Evolutionary conservation across 169 alveolate species (phyloP).

Genomic region (Plasmodium gallinaceum): DNA sequence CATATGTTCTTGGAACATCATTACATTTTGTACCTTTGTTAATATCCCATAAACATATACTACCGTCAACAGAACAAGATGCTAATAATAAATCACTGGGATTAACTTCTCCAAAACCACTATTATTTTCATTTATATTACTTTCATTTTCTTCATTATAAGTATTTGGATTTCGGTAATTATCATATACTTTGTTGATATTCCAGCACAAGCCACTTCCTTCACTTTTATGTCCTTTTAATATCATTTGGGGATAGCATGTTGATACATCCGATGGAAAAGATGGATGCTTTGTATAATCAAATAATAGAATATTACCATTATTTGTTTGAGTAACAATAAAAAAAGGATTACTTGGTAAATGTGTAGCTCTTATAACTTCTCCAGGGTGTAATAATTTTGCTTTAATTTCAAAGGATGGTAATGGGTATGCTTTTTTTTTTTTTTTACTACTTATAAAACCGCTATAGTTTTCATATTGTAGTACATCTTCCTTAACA

Average conservation of each 20-base stretch:
- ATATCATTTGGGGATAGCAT: conserved; percentile 91
- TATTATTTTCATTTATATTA: neutral
- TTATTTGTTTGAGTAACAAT: conserved; percentile 93
- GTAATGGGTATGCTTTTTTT: conserved; percentile 45
- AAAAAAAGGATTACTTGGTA: conserved; percentile 93
- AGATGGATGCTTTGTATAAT: conserved; percentile 94
- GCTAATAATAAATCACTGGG: conserved; percentile 83
- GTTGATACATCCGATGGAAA: conserved; percentile 90
- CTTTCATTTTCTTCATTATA: neutral
- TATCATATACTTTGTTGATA: conserved; percentile 43
- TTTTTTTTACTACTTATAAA: conserved; percentile 77
- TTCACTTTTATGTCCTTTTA: conserved; percentile 93
- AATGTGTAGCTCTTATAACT: conserved; percentile 89
- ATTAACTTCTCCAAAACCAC: conserved; percentile 65
- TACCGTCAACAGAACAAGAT: conserved; percentile 93
- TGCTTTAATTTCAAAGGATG: conserved; percentile 88
- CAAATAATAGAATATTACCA: conserved; percentile 93
- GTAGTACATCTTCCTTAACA: conserved; percentile 80
- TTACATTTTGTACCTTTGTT: conserved; percentile 78
- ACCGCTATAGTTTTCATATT: conserved; percentile 85
- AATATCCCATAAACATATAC: conserved; percentile 93
- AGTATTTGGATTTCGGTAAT: conserved; percentile 1
- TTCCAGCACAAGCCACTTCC: conserved; percentile 95
- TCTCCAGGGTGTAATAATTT: conserved; percentile 89
- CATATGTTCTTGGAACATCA: conserved; percentile 75